Base-by-base conservation (phyloP, 2,329 filamentous ascomycete species). In the Neofusicoccum parvum region DNA sequence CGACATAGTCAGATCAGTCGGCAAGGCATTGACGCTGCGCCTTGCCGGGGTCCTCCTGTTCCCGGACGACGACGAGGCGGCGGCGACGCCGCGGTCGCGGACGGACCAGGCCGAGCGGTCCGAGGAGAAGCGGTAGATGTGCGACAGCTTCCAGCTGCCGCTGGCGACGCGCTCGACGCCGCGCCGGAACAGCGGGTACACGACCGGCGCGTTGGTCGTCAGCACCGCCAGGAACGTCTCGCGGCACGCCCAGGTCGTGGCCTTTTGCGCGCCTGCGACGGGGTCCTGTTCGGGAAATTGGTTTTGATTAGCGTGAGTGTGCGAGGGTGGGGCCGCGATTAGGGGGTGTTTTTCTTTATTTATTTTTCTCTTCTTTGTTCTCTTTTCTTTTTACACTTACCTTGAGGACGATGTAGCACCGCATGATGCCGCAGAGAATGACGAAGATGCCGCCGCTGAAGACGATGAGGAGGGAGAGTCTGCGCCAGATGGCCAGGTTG, bases 391-490 rank as follows among this genome's bases (percentile, higher is more conserved):
- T 12, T 14, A 32, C 15, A 67, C 69, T 64, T 65, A 70, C 67
- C 6, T 69, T 80, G 34, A 85, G 65, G 53, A 87, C 85, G 5
- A 85, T 72, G 4, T 85, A 79, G 62, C 82, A 84, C 46, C 86
- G 84, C 7, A 88, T 72, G 56, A 86, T 81, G 3, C 82, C 84
- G n/a, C 82, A 82, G 43, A 83, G 79, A 68, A 86, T 85, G 48
- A 87, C 82, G 68, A 88, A 86, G 14, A 84, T 68, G 9, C 84
- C 86, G 14, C 84, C 84, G 34, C 82, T 82, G 69, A 87, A 87
- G 12, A 88, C 77, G 4, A 86, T 66, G 0, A 85, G 78, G 0
- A 87, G 75, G 1, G 83, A 81, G 2, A 83, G 69, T 70, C 88
- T 88, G 69, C 86, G 84, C 1, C 76, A 71, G 10, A 79, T 77